Evolutionary conservation across 768 basidiomycete genomes (phyloP).

Genomic region (Guyanaporus albipodus): DNA sequence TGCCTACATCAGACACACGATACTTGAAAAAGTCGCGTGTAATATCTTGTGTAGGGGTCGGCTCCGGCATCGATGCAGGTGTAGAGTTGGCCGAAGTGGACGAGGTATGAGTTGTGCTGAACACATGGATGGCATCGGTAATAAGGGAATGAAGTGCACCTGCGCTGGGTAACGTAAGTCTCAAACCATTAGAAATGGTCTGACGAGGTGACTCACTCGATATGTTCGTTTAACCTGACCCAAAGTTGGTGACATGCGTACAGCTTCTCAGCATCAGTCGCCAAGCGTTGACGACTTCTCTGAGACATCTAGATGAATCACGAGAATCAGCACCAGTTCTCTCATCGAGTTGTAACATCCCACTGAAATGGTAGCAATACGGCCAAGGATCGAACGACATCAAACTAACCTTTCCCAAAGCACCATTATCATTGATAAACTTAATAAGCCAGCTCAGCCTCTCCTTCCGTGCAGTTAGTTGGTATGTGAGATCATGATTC

Average conservation of each 20-base stretch:
- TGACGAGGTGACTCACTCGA: conserved; percentile 44
- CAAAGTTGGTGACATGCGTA: conserved; percentile 80
- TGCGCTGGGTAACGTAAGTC: conserved; percentile 35
- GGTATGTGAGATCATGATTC: conserved; percentile 77
- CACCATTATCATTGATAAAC: conserved; percentile 85
- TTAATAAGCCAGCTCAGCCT: conserved; percentile 80
- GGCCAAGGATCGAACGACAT: not conserved
- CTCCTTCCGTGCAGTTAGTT: conserved; percentile 70
- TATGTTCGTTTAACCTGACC: conserved; percentile 65
- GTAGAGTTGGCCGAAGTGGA: conserved; percentile 10
- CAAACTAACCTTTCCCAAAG: conserved; percentile 60
- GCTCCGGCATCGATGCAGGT: conserved; percentile 40
- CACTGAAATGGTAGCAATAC: not conserved
- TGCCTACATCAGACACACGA: conserved; percentile 61
- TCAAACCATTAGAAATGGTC: not conserved
- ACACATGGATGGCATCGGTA: conserved; percentile 63
- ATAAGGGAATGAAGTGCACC: conserved; percentile 59
- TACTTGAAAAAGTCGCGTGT: conserved; percentile 83
- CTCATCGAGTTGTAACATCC: not conserved
- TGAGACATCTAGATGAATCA: conserved; percentile 65
- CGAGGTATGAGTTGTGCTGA: conserved; percentile 46
- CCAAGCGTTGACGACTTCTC: conserved; percentile 66
- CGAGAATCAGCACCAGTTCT: conserved; percentile 2
- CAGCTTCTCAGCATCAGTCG: conserved; percentile 82
- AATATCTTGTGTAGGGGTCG: conserved; percentile 60